Evolutionary conservation across 495 filamentous ascomycete species (phyloP).

Genomic region (Evansstolkia leycettana): DNA sequence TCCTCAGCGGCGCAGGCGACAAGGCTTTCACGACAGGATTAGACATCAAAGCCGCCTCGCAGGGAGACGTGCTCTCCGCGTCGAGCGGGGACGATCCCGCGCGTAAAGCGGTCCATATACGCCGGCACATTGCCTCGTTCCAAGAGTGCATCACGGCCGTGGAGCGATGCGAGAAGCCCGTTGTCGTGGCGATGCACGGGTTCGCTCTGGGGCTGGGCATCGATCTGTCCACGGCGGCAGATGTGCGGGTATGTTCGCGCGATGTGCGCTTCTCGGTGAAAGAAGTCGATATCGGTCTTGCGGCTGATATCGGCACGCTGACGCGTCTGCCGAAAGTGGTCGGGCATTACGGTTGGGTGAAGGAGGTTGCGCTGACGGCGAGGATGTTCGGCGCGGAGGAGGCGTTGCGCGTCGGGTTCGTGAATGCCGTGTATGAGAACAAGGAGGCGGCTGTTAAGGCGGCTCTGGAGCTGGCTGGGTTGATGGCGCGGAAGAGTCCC

Average conservation of each 20-base stretch:
- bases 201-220: slow-evolving; percentile 71
- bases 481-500: slow-evolving; percentile 74
- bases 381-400: slow-evolving; percentile 68
- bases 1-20: slow-evolving; percentile 74
- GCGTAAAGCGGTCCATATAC: slow-evolving; percentile 50
- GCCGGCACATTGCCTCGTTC: slow-evolving; percentile 60
- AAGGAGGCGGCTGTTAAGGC: slow-evolving; percentile 49
- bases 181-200: slow-evolving; percentile 77
- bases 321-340: slow-evolving; percentile 77
- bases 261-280: slow-evolving; percentile 67
- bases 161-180: slow-evolving; percentile 86
- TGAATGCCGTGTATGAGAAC: slow-evolving; percentile 58
- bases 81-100: slow-evolving; percentile 40
- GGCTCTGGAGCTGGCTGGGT: slow-evolving; percentile 51
- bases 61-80: slow-evolving; percentile 10
- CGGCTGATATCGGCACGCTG: slow-evolving; percentile 86
- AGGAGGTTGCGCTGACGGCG: slow-evolving; percentile 75
- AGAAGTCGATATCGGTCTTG: slow-evolving; percentile 90
- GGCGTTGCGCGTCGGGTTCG: slow-evolving; percentile 71
- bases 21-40: slow-evolving; percentile 74
- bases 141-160: slow-evolving; percentile 65
- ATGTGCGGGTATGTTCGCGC: slow-evolving; percentile 61
- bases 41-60: slow-evolving; percentile 59
- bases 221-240: slow-evolving; percentile 66
- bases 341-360: slow-evolving; percentile 70